Base-by-base conservation (phyloP, 352 stramenopile genomes). In the Pilasporangium apinafurcum region DNA sequence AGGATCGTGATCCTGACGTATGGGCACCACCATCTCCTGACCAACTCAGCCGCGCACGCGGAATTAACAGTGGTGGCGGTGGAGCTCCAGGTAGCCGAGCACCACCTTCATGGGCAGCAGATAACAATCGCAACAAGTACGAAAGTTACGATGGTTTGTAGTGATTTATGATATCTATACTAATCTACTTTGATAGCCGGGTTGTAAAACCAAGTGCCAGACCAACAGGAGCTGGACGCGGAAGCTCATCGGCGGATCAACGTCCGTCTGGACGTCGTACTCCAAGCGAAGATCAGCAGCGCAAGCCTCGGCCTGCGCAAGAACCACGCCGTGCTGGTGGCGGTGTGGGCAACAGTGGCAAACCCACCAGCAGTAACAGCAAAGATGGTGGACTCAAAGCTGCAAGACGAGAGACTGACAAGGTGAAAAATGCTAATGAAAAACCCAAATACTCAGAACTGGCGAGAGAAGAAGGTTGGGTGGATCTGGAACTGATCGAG, bases 401-500 rank as follows among this genome's bases (percentile, higher is more conserved):
- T 2, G 65, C 68, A 21, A 51, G 62, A 26, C 69, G 62, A 33
- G 68, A 77, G 14, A 69, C 57, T 4, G 68, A 77, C 16, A 68
- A 56, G 32, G 44, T 21, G 7, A 59, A 59, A 24, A 48, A 57
- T 6, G 42, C 42, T 37, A 57, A 29, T 0, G 50, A 57, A 37
- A 84, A 83, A 54, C 47, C 67, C 13, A 89, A 87, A 44, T 90
- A 92, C 60, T 86, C 72, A 3, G 81, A 93, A 4, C 21, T 93
- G 4, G 82, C 77, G 1, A 76, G 66, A 35, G 79, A 93, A 20
- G 68, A 81, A 20, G 76, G 64, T 7, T 86, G 65, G 75, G 74
- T 68, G 1, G 79, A 93, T 34, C 51, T 87, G 42, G 77, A 93
- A 37, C 74, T 93, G 20, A 89, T 93, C 38, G 77, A 92, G 60